These are phyloP conservation scores for Clausena lansium DNA, from an alignment of 345 rosid species.

Conservation along the genomic window DNA sequence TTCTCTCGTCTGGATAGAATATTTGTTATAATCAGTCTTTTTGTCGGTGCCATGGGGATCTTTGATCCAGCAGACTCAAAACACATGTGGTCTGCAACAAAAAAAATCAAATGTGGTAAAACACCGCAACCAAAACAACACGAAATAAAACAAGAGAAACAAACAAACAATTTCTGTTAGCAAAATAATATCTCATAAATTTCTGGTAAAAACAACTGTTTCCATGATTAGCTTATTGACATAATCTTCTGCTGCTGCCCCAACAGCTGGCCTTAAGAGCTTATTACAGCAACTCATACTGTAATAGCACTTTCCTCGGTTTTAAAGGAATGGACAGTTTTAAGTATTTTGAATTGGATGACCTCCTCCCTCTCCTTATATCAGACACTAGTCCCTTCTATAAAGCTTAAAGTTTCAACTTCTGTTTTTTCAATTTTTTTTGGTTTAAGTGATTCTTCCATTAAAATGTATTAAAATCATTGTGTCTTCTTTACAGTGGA, in stretches of 20 bases:
- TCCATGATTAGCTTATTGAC: not conserved
- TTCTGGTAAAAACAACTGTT: not conserved
- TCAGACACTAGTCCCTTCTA: not conserved
- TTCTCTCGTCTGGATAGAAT: not conserved
- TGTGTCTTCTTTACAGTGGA: constrained; percentile 42
- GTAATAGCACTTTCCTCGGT: not conserved
- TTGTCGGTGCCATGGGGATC: not conserved
- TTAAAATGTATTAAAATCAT: not conserved
- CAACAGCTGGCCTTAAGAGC: not conserved
- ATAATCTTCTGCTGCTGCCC: not conserved
- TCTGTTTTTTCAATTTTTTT: not conserved
- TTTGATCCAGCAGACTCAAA: not conserved
- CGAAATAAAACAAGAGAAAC: not conserved
- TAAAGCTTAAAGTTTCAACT: not conserved
- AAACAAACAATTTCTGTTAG: not conserved
- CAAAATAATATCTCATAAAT: not conserved
- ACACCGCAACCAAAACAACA: not conserved
- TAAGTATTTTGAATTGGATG: not conserved
- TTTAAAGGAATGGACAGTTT: not conserved
- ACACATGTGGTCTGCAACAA: not conserved
- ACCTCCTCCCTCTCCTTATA: not conserved
- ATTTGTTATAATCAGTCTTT: not conserved
- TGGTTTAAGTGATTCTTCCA: not conserved
- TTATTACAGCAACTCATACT: not conserved
- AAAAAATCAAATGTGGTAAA: not conserved